Evolutionary conservation across 441 rosid species (phyloP).

Genomic region (Heliophila coronopifolia): DNA sequence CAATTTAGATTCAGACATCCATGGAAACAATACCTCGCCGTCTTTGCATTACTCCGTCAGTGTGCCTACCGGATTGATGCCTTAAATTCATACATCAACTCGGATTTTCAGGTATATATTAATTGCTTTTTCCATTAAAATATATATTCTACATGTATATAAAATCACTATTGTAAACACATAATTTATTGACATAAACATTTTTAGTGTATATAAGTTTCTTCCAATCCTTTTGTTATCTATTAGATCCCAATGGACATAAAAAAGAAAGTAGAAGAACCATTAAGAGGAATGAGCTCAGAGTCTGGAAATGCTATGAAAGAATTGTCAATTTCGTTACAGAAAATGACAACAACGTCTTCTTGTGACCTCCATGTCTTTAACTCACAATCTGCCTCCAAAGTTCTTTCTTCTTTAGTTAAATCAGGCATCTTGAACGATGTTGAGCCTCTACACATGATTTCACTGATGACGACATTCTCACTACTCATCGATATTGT

Average conservation of each 20-base stretch:
- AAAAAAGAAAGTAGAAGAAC: conserved; percentile 29
- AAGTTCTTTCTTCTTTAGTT: conserved; percentile 38
- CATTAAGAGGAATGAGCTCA: conserved; percentile 33
- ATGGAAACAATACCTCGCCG: conserved; percentile 53
- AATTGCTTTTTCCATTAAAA: too few species aligned
- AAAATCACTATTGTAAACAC: too few species aligned
- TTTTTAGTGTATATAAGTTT: too few species aligned
- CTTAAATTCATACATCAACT: conserved; percentile 35
- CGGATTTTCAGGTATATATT: conserved; percentile 29
- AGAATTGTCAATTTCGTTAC: conserved; percentile 32
- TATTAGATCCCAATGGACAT: conserved; percentile 30
- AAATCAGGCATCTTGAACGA: conserved; percentile 37
- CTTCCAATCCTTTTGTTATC: too few species aligned
- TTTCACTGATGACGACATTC: conserved; percentile 37
- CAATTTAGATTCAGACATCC: conserved; percentile 65
- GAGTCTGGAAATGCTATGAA: conserved; percentile 37
- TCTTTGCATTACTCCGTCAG: conserved; percentile 40
- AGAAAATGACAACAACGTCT: conserved; percentile 33
- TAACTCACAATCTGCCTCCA: conserved; percentile 32
- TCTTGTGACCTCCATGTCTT: conserved; percentile 30
- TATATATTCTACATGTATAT: too few species aligned
- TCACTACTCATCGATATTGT: conserved; percentile 45
- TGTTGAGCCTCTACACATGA: conserved; percentile 31
- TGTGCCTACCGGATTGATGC: conserved; percentile 28
- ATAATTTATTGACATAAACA: too few species aligned